Evolutionary conservation across 805 yeast genomes (phyloP), one percentile per base, ranked within the genome.

Genomic region (Saturnispora diversa): DNA sequence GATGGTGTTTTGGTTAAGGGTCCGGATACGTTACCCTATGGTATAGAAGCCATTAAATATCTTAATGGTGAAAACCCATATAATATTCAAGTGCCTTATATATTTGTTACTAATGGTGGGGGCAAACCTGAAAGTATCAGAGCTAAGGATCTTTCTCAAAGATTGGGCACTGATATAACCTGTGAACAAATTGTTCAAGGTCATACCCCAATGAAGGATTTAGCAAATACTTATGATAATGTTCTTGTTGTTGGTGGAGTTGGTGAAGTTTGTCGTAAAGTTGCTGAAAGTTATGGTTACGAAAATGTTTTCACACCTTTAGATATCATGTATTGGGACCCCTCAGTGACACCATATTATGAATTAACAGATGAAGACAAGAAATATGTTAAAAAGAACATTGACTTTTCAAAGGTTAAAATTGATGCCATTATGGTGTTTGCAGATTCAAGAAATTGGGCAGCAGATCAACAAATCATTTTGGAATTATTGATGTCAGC

Each of bases 371-470:
- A 78, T 42, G 90, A 81, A 48, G 92, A 84, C 55, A 56, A 67
- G 39, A 61, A 56, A 16, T 71, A 72, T 43, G 72, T 80, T 29
- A 65, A 65, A 41, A 65, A 65, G 40, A 74, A 69, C 38, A 72
- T 69, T 28, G 94, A 86, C 58, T 84, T 84, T 56, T 67, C 77
- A 28, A 73, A 79, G 56, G 66, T 73, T 28, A 60, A 69, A 16
- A 82, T 86, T 47, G 88, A 86, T 47, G 94, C 90, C 11, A 81
- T 86, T 43, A 65, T 86, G 56, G 94, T 85, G 33, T 86, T 86
- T 67, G 95, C 95, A 9, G 96, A 86, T 64, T 79, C 92, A 6
- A 73, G 94, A 63, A 86, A 84, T 56, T 84, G 94, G 94, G 94
- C 94, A 31, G 86, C 85, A 22, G 95, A 86, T 61, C 87, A 84